Percentiles rank a stretch among this genome's conserved stretches.
These are phyloP conservation scores for Annulohypoxylon bovei DNA, from an alignment of 495 filamentous ascomycete genomes.

Conservation along the genomic window DNA sequence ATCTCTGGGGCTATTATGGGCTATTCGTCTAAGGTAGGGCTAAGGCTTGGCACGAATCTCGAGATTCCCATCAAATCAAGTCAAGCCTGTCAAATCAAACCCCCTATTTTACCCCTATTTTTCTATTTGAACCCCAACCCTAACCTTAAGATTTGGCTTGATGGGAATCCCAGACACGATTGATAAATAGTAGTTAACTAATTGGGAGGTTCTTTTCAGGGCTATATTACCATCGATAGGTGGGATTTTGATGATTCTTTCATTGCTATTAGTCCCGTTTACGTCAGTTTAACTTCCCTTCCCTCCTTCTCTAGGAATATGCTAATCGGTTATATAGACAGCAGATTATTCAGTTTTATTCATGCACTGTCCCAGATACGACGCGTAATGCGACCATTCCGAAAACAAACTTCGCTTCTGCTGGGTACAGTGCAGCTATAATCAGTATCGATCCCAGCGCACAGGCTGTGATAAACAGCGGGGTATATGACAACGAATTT, in stretches of 20 bases:
- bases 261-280: constrained; percentile 35
- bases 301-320: neutral
- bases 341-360: constrained; percentile 30
- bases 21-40: constrained; percentile 7
- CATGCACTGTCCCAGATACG: constrained; percentile 16
- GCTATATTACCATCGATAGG: constrained; percentile 26
- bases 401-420: constrained; percentile 9
- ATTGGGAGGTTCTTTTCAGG: neutral
- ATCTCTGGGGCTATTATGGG: constrained; percentile 28
- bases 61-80: no score
- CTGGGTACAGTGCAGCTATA: neutral
- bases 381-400: constrained; percentile 20
- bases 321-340: constrained; percentile 10
- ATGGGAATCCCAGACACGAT: no score
- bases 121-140: no score
- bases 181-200: neutral
- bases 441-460: constrained; percentile 4
- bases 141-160: no score
- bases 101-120: no score
- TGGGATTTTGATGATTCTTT: constrained; percentile 29
- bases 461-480: constrained; percentile 14
- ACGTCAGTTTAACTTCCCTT: constrained; percentile 1
- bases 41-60: no score
- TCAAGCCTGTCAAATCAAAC: no score
- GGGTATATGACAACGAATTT: constrained; percentile 16